A percentile compares a stretch with the other conserved stretches of the same genome.
Evolutionary conservation across 139 green algal species (phyloP).

Genomic region (Chlorella sp.): DNA sequence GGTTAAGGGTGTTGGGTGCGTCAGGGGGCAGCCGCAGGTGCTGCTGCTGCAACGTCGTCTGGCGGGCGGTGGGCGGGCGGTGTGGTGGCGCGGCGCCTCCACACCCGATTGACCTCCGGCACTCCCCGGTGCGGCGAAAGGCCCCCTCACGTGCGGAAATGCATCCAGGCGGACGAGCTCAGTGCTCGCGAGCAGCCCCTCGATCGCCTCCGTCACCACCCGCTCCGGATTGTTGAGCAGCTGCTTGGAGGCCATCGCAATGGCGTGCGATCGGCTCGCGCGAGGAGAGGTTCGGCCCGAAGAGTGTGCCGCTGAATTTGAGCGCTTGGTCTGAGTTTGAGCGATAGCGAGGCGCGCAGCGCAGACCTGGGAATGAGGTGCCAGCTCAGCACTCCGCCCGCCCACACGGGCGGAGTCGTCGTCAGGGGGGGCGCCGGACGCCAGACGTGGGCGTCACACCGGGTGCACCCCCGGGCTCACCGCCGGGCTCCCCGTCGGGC

Average conservation of each 20-base stretch:
- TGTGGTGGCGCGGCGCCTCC: background rate
- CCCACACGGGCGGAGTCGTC: background rate
- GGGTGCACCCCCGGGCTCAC: no score
- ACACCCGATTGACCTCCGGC: background rate
- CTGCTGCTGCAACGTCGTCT: background rate
- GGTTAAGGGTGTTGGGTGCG: no score
- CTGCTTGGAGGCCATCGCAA: background rate
- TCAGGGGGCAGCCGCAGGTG: background rate
- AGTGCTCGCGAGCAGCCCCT: conserved; percentile 37
- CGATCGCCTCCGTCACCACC: conserved; percentile 48
- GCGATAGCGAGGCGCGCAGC: no score
- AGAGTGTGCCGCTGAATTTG: no score
- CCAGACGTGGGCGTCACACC: no score
- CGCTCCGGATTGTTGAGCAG: conserved; percentile 44
- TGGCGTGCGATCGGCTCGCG: background rate
- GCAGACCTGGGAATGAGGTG: background rate
- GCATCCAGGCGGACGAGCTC: conserved; percentile 53
- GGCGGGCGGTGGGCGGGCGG: background rate
- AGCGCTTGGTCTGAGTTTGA: no score
- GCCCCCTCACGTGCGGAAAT: conserved; percentile 40
- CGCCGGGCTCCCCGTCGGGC: no score
- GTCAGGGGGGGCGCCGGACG: no score
- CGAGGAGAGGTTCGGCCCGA: background rate
- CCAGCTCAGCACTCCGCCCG: background rate
- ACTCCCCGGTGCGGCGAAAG: background rate